Conservation (phyloP, 208 protist species). For the Histomonas meleagridis region DNA sequence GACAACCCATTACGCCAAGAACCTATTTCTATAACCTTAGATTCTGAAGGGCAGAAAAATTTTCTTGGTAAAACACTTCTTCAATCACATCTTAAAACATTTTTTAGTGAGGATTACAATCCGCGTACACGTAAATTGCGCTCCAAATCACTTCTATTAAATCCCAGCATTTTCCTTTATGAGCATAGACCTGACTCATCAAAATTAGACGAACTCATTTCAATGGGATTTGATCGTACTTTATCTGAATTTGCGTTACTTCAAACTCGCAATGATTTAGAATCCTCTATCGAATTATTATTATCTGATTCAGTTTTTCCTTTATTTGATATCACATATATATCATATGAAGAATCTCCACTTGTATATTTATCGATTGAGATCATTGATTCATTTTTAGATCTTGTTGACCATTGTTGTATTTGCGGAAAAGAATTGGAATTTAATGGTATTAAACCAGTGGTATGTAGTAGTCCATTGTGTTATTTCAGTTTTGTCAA, state of each 20-base stretch:
- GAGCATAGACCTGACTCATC: background rate
- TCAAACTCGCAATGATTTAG: background rate
- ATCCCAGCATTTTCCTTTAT: too few relatives aligned
- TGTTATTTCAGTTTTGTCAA: too few relatives aligned
- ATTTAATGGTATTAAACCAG: too few relatives aligned
- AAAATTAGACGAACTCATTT: background rate
- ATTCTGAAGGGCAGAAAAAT: too few relatives aligned
- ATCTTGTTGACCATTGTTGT: background rate
- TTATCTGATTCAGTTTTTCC: background rate
- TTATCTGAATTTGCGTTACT: background rate
- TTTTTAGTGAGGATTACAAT: background rate
- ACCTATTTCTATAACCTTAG: too few relatives aligned
- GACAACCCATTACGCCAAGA: too few relatives aligned
- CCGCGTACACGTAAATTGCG: background rate
- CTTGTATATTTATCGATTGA: too few relatives aligned
- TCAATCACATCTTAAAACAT: background rate
- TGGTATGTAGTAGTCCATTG: too few relatives aligned
- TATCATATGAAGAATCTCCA: background rate
- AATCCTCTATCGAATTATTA: background rate
- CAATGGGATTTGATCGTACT: background rate
- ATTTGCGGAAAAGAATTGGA: too few relatives aligned
- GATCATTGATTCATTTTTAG: background rate
- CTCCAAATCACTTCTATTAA: background rate
- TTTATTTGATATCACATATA: background rate
- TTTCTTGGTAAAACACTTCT: too few relatives aligned